These are phyloP conservation scores for Rubroboletus satanas DNA, from an alignment of 768 basidiomycete genomes.

Conservation along the genomic window DNA sequence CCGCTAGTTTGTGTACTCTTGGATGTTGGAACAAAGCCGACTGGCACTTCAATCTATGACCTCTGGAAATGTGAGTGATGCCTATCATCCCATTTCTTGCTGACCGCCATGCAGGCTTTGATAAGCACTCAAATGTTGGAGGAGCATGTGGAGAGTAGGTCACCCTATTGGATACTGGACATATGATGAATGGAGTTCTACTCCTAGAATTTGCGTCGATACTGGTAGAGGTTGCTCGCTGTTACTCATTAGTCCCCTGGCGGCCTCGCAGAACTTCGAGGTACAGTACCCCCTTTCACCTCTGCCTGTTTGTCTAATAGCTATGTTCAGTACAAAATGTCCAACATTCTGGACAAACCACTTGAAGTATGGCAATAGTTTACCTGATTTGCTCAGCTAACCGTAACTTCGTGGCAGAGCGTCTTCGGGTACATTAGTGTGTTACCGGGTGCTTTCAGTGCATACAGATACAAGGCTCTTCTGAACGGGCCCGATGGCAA, in stretches of 20 bases:
- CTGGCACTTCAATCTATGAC: conserved; percentile 91
- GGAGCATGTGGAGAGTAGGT: conserved; percentile 92
- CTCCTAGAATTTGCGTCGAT: conserved; percentile 72
- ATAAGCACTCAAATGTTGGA: conserved; percentile 80
- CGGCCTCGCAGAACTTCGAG: conserved; percentile 96
- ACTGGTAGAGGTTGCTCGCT: conserved; percentile 69
- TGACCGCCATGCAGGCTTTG: conserved; percentile 48
- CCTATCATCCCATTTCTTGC: not conserved
- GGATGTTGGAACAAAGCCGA: conserved; percentile 95
- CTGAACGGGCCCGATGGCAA: conserved; percentile 83
- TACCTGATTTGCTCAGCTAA: not conserved
- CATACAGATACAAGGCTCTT: conserved; percentile 85
- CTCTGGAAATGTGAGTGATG: conserved; percentile 78
- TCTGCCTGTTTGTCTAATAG: not conserved
- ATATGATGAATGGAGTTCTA: not conserved
- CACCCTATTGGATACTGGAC: not conserved
- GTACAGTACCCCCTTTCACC: conserved; percentile 28
- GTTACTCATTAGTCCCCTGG: conserved; percentile 69
- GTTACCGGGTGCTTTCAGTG: conserved; percentile 89
- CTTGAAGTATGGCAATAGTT: conserved; percentile 62
- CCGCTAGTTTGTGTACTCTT: conserved; percentile 77
- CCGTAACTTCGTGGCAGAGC: conserved; percentile 39
- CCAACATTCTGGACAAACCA: conserved; percentile 94
- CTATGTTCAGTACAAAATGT: conserved; percentile 76
- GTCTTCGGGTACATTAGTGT: conserved; percentile 87